These are phyloP conservation scores for Trichoderma koningiopsis DNA, from an alignment of 2,329 filamentous ascomycete genomes.

Conservation along the genomic window DNA sequence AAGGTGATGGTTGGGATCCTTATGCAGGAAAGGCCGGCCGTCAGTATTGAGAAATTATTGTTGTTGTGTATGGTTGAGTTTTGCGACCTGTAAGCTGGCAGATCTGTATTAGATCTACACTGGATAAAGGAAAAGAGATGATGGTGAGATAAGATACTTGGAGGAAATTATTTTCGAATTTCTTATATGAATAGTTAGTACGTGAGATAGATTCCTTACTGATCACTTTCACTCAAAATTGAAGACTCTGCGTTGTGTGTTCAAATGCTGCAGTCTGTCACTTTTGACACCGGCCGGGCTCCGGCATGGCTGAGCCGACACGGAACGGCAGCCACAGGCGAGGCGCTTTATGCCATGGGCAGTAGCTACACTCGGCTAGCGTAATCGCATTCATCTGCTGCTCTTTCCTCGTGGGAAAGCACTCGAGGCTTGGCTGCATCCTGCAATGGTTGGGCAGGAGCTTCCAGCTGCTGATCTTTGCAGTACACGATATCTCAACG, in stretches of 20 bases:
- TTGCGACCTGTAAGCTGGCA: background rate
- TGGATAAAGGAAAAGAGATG: background rate
- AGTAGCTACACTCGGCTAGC: background rate
- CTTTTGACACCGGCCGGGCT: background rate
- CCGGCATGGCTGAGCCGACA: background rate
- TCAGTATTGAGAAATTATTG: background rate
- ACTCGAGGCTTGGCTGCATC: background rate
- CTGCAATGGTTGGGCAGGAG: background rate
- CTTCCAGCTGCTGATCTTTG: constrained; percentile 16
- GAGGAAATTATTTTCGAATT: no score
- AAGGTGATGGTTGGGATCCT: background rate
- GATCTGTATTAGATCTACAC: background rate
- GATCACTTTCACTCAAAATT: background rate
- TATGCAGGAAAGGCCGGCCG: background rate
- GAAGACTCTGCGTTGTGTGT: background rate
- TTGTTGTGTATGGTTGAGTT: background rate
- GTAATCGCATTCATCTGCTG: background rate
- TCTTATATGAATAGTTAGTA: background rate
- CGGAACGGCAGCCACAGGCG: constrained; percentile 13
- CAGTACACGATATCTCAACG: background rate
- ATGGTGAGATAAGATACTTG: no score
- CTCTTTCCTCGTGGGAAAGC: background rate
- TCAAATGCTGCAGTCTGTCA: background rate
- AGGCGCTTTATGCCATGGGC: background rate
- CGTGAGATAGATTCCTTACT: background rate